Percentiles rank a stretch among this genome's conserved stretches.
Conservation (phyloP, 2,329 filamentous ascomycete species). For the Arthrobotrys conoides region DNA sequence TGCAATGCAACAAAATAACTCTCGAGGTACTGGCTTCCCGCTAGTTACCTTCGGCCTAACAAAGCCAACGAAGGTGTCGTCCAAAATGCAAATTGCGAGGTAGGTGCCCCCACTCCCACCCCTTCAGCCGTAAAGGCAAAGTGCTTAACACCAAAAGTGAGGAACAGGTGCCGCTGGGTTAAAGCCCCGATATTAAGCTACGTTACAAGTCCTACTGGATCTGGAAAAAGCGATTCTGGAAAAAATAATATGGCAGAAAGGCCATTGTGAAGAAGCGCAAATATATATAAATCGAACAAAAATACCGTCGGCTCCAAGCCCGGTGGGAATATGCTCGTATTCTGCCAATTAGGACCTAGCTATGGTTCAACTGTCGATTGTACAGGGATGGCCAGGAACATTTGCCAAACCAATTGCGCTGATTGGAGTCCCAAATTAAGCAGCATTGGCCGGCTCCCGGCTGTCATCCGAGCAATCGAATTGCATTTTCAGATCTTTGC, state of each 20-base stretch:
- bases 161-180: not conserved
- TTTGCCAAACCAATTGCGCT: not conserved
- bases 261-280: not conserved
- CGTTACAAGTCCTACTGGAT: too few relatives aligned
- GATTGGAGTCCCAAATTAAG: slow-evolving; percentile 11
- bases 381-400: not conserved
- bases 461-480: slow-evolving; percentile 1
- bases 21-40: not conserved
- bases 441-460: not conserved
- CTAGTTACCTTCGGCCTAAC: not conserved
- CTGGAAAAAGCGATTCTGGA: too few relatives aligned
- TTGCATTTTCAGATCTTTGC: slow-evolving; percentile 8
- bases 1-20: slow-evolving; percentile 5
- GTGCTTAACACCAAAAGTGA: not conserved
- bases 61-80: not conserved
- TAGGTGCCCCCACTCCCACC: not conserved
- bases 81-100: not conserved
- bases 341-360: too few relatives aligned
- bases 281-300: too few relatives aligned
- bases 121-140: not conserved
- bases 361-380: not conserved
- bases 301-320: too few relatives aligned
- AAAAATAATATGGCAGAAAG: too few relatives aligned
- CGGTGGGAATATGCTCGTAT: too few relatives aligned
- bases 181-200: not conserved